phyloP scores from a whole-genome alignment of 1,139 yeast genomes.

The Nakaseomyces uthaithaninus region DNA sequence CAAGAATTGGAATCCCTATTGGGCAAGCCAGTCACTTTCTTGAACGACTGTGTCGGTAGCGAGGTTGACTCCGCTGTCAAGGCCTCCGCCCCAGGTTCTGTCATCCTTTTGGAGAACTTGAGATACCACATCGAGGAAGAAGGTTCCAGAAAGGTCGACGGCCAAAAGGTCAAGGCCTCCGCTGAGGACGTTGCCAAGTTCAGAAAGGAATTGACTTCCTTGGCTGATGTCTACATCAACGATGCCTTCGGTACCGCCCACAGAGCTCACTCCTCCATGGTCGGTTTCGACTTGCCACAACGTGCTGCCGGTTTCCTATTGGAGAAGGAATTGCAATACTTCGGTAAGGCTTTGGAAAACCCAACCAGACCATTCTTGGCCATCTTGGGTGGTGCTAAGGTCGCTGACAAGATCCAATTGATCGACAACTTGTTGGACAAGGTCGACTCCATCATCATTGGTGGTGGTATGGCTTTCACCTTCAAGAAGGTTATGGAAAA shows the following conservation, averaged over 20 bases:
- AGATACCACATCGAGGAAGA: constrained; percentile 96
- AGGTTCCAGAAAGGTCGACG: constrained; percentile 84
- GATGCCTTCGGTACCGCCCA: constrained; percentile 99
- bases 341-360: constrained; percentile 94
- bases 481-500: constrained; percentile 85
- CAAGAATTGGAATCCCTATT: constrained; percentile 72
- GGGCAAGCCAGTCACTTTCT: constrained; percentile 62
- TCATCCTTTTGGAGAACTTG: constrained; percentile 82
- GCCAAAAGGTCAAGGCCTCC: constrained; percentile 84
- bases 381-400: constrained; percentile 97
- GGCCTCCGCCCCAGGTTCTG: constrained; percentile 55
- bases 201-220: constrained; percentile 76
- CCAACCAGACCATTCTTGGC: constrained; percentile 97
- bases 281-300: constrained; percentile 85
- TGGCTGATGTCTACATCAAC: constrained; percentile 93
- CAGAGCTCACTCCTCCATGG: constrained; percentile 99
- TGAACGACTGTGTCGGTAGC: constrained; percentile 79
- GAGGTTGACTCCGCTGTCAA: constrained; percentile 75
- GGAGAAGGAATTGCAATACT: constrained; percentile 92
- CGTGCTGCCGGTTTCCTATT: constrained; percentile 96
- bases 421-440: constrained; percentile 93
- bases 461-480: constrained; percentile 99
- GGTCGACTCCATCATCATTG: constrained; percentile 84
- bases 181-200: constrained; percentile 72
- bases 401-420: constrained; percentile 93